Base-by-base conservation (phyloP, 2,329 filamentous ascomycete genomes). In the Escovopsis sp. region DNA sequence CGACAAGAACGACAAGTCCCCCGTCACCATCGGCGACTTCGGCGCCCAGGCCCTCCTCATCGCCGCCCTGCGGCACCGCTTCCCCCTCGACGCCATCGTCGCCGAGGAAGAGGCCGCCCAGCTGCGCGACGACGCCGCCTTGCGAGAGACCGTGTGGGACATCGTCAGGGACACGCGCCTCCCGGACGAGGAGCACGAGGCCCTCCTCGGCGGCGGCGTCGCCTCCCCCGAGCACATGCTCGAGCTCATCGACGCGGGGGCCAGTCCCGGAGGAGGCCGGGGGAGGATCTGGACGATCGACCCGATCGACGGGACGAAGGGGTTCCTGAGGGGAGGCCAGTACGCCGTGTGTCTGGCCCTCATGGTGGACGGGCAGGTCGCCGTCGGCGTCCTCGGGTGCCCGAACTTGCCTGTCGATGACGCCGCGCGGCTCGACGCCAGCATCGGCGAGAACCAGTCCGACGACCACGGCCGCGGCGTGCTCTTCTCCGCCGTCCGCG, bases 31-130 rank as follows among this genome's bases (percentile, higher is more conserved):
- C 49, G 90, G 88, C 56, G 90, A 98, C 63, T 96, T 94, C 57
- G 90, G 90, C 52, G 92, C 90, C 27, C 90, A 98, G 65, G 87
- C 90, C 23, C 74, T 98, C 45, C 94, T 98, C 60, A 94, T 96
- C 52, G 71, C 78, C 38, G 88, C 88, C 19, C 78, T 98, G 46
- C 78, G 79, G 59, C 74, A 83, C 60, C 84, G 81, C 60, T 98
- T 98, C 65, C 90, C 90, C 14, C 54, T 75, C 26, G 90, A 98
- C 53, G 79, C 84, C 56, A 82, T 98, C 43, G 84, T 98, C 29
- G 90, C 83, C 46, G 90, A 98, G 60, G 90, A 98, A 61, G 90
- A 98, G 61, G 83, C 88, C 7, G 76, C 74, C 40, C 71, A 79
- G 47, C 71, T 98, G 40, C 75, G 83, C 37, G 66, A 76, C 37